These are phyloP conservation scores for Bipolaris victoriae DNA, from an alignment of 2,329 filamentous ascomycete species.

Conservation along the genomic window DNA sequence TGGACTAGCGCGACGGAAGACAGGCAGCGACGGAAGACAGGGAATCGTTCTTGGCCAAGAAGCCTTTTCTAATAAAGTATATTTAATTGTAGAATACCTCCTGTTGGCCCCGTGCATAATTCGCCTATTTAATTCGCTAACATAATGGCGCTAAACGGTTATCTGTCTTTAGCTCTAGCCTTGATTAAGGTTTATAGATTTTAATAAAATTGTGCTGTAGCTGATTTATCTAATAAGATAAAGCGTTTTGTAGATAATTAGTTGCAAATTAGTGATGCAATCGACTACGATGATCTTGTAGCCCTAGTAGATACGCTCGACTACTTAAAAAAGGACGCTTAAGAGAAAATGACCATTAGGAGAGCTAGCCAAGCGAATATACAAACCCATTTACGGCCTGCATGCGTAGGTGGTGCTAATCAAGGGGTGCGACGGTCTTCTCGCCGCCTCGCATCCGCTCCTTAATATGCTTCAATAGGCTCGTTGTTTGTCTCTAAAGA, in stretches of 20 bases:
- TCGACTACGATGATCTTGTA: slow-evolving; percentile 4
- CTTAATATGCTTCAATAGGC: background rate
- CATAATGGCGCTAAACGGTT: background rate
- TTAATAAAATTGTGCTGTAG: background rate
- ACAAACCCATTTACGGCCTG: background rate
- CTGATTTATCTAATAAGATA: background rate
- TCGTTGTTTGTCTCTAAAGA: slow-evolving; percentile 3
- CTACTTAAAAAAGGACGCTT: slow-evolving; percentile 4
- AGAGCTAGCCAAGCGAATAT: slow-evolving; percentile 1
- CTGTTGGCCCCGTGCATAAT: background rate
- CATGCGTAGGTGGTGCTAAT: background rate
- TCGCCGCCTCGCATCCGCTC: background rate
- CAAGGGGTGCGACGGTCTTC: slow-evolving; percentile 8
- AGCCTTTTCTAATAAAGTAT: background rate
- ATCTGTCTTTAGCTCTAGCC: slow-evolving; percentile 1
- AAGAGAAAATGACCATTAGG: slow-evolving; percentile 2
- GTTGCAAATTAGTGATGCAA: slow-evolving; percentile 4
- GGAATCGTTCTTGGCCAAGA: background rate
- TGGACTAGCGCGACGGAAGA: background rate
- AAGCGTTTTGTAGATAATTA: slow-evolving; percentile 4
- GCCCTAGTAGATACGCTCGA: slow-evolving; percentile 8
- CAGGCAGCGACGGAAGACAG: background rate
- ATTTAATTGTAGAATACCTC: background rate
- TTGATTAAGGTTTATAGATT: slow-evolving; percentile 2
- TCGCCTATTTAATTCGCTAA: background rate